phyloP scores from a whole-genome alignment of 2,329 filamentous ascomycete genomes.

The Fusarium sp. region DNA sequence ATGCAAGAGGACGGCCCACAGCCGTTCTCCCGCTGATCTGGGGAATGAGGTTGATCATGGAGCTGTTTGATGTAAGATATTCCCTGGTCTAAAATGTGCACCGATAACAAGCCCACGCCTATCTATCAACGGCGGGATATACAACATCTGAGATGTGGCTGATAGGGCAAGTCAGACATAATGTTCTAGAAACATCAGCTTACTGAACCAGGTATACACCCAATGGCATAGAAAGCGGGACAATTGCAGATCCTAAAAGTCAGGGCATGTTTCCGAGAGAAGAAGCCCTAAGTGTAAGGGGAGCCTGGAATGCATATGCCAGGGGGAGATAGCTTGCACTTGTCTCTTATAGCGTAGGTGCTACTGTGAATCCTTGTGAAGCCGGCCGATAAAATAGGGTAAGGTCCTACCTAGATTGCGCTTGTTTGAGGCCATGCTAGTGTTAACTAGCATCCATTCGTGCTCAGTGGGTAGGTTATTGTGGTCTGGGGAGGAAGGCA shows the following conservation, averaged over 20 bases:
- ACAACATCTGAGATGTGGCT: background rate
- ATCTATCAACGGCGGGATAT: background rate
- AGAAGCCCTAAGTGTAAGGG: background rate
- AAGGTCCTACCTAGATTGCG: too few species aligned
- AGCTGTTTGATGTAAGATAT: background rate
- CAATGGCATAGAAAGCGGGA: background rate
- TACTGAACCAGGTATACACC: background rate
- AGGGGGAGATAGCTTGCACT: background rate
- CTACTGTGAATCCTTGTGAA: background rate
- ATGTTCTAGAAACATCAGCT: background rate
- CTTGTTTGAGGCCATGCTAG: too few species aligned
- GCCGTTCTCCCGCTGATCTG: background rate
- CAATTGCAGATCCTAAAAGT: background rate
- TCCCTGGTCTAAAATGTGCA: background rate
- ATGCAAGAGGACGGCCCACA: background rate
- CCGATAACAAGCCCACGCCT: background rate
- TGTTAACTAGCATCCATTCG: background rate
- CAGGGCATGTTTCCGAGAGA: background rate
- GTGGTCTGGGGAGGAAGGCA: too few species aligned
- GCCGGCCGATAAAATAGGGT: too few species aligned
- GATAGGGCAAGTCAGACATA: background rate
- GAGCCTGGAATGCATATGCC: background rate
- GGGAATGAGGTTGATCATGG: background rate
- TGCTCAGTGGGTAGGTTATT: too few species aligned
- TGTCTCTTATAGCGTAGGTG: background rate